A percentile compares a stretch with the other conserved stretches of the same genome.
These are phyloP conservation scores for Russula dissimulans DNA, from an alignment of 768 basidiomycete genomes.

Conservation along the genomic window DNA sequence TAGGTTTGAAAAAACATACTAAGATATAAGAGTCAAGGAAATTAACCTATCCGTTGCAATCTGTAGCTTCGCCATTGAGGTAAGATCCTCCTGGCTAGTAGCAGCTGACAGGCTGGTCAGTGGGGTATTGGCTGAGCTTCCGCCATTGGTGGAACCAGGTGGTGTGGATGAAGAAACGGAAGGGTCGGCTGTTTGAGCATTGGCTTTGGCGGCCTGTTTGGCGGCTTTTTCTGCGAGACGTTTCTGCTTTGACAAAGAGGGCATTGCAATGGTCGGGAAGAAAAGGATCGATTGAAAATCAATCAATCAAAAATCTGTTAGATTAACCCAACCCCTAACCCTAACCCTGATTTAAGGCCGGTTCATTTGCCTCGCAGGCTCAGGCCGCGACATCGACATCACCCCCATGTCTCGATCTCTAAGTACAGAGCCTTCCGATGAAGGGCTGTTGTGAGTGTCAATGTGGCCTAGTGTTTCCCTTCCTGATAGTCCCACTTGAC, in stretches of 20 bases:
- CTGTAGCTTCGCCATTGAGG: constrained; percentile 80
- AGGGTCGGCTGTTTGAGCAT: constrained; percentile 34
- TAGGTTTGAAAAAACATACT: constrained; percentile 4
- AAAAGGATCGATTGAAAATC: constrained; percentile 9
- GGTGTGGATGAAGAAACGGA: constrained; percentile 52
- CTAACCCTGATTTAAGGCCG: constrained; percentile 12
- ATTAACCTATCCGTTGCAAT: constrained; percentile 82
- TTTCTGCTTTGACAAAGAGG: constrained; percentile 78
- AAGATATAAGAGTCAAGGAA: background rate
- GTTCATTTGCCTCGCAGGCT: too few species aligned
- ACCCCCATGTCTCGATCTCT: constrained; percentile 2
- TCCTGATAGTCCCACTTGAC: constrained; percentile 7
- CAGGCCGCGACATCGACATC: too few species aligned
- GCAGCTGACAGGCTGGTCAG: constrained; percentile 75
- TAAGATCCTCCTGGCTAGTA: constrained; percentile 71
- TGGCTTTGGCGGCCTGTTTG: constrained; percentile 54
- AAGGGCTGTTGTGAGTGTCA: constrained; percentile 6
- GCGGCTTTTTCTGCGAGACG: constrained; percentile 91
- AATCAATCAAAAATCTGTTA: background rate
- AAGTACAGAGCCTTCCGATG: constrained; percentile 8
- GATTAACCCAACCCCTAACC: background rate
- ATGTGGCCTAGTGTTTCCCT: background rate
- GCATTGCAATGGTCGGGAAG: constrained; percentile 32
- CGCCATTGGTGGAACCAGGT: constrained; percentile 50
- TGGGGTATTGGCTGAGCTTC: constrained; percentile 61